phyloP scores from a whole-genome alignment of 495 filamentous ascomycete species.

The Aspergillus conjunctus region DNA sequence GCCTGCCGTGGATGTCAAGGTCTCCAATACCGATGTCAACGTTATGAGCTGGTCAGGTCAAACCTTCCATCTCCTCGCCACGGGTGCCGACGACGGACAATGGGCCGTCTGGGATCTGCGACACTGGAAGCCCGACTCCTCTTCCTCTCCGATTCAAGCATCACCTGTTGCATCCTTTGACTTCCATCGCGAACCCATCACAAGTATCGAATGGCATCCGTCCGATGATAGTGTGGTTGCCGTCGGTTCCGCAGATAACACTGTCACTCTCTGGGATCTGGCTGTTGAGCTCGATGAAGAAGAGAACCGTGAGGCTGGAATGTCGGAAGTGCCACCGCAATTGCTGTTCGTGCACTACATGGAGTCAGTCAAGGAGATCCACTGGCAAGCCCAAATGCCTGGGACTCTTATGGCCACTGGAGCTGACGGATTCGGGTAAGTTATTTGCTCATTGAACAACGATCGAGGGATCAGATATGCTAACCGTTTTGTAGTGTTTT shows the following conservation, averaged over 20 bases:
- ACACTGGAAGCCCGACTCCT: conserved; percentile 77
- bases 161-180: conserved; percentile 83
- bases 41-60: conserved; percentile 91
- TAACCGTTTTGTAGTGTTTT: conserved; percentile 46
- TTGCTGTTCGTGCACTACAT: conserved; percentile 96
- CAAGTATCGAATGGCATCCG: conserved; percentile 95
- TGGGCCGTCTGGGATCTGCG: conserved; percentile 97
- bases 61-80: conserved; percentile 85
- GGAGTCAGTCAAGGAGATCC: conserved; percentile 88
- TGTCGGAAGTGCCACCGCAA: conserved; percentile 90
- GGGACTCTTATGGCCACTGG: conserved; percentile 91
- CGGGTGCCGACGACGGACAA: conserved; percentile 89
- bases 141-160: conserved; percentile 47
- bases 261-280: conserved; percentile 94
- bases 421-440: conserved; percentile 75
- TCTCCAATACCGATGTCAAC: conserved; percentile 86
- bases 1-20: conserved; percentile 80
- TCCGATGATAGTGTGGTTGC: conserved; percentile 93
- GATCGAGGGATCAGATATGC: conserved; percentile 15
- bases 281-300: conserved; percentile 96
- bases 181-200: conserved; percentile 95
- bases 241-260: conserved; percentile 90
- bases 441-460: conserved; percentile 12
- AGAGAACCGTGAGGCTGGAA: conserved; percentile 84
- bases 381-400: conserved; percentile 97